Evolutionary conservation across 2,329 filamentous ascomycete species (phyloP), one percentile per base, ranked within the genome.

Genomic region (Venturia asperata): DNA sequence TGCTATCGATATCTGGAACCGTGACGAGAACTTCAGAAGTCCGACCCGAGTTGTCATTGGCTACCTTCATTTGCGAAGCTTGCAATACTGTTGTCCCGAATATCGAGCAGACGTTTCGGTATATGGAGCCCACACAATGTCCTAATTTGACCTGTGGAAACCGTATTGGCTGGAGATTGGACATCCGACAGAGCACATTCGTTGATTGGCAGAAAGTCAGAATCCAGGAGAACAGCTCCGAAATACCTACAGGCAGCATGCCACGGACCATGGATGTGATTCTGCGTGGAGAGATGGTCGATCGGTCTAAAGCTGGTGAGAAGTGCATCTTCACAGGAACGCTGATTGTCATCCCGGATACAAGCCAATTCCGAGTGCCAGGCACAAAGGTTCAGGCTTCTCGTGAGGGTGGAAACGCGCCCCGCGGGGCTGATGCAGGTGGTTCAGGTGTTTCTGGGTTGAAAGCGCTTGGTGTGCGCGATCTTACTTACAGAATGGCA

Each of bases 191-290:
- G 76, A 97, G 92, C 76, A 97, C 92, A 0, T 99, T 99, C 74
- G 90, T 99, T 67, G 94, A 99, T 78, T 99, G 94, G 94, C 94
- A 99, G 75, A 97, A 97, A 76, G 92, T 97, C 30, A 90, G 95
- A 68, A 91, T 97, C 67, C 94, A 99, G 77, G 94, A 99, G 77
- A 99, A 97, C 79, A 96, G 92, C 70, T 93, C 93, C 4, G 94
- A 99, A 75, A 99, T 99, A 45, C 94, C 94, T 0, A 99, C 94
- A 0, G 94, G 94, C 64, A 97, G 92, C 78, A 99, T 99, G 94
- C 94, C 94, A 30, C 85, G 94, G 67, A 99, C 94, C 2, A 94
- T 99, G 85, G 94, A 99, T 72, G 89, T 99, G 52, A 97, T 99
- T 70, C 78, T 99, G 42, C 88, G 94, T 67, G 94, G 94, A 72